Evolutionary conservation across 2,329 filamentous ascomycete species (phyloP), one percentile per base, ranked within the genome.

Genomic region (Colletotrichum lindemuthianum): DNA sequence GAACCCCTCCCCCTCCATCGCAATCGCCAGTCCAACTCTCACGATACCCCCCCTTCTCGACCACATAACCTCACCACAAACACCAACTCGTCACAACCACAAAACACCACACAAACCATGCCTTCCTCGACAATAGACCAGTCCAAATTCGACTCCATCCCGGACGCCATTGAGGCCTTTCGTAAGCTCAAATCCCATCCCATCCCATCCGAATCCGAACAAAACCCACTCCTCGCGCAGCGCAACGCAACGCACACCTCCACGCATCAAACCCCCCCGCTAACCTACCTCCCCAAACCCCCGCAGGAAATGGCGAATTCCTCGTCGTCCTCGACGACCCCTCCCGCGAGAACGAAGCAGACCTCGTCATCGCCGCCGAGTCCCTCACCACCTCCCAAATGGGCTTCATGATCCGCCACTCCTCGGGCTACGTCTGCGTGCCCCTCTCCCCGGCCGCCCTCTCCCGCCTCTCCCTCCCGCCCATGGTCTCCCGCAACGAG

Each of bases 281-380:
- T 36, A 43, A 13, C 33, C 33, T 43, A 50, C 13, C 6, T 6
- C 4, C 33, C 8, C 33, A 9, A 15, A 54, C 37, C 32, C 15
- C 56, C 37, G 7, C 69, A 92, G 90, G 84, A 73, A 87, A 89
- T 78, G 93, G 93, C 78, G 90, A 98, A 75, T 98, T 98, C 85
- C 90, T 99, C 76, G 89, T 99, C 67, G 95, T 97, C 41, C 92
- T 99, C 73, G 96, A 99, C 82, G 92, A 92, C 70, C 89, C 93
- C 69, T 88, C 90, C 67, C 94, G 96, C 78, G 96, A 99, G 79
- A 99, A 99, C 78, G 96, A 99, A 85, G 96, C 94, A 78, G 96
- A 99, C 81, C 88, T 99, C 52, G 97, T 98, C 78, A 96, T 98
- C 74, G 92, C 96, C 70, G 95, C 93, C 67, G 83, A 93, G 70